Conservation (phyloP, 176 grass and related monocot genomes). For the Carex pumila region DNA sequence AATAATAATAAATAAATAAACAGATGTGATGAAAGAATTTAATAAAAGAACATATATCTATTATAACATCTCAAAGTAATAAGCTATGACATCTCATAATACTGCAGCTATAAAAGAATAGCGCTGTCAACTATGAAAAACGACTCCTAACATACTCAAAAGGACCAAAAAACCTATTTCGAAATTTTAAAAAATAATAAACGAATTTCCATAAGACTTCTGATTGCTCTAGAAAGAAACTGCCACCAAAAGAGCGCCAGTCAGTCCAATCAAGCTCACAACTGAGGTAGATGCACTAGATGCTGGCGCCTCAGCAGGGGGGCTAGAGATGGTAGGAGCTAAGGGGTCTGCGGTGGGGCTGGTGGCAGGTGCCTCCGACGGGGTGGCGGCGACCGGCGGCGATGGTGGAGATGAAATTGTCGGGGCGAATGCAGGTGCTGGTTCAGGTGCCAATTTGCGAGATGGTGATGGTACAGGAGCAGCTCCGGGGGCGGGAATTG, state of each 20-base stretch:
- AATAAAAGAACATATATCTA: not conserved
- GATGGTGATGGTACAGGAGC: conserved; percentile 17
- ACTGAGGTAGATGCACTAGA: not conserved
- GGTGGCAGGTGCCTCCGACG: conserved; percentile 11
- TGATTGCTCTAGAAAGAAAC: not conserved
- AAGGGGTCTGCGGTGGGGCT: conserved; percentile 5
- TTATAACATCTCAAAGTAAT: not conserved
- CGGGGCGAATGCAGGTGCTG: not conserved
- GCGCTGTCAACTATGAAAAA: not conserved
- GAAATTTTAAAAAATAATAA: conserved; percentile 5
- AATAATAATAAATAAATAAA: too few relatives aligned
- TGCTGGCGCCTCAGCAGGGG: not conserved
- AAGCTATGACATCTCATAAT: not conserved
- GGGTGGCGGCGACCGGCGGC: not conserved
- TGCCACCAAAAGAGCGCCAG: conserved; percentile 9
- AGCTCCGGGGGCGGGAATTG: conserved; percentile 2
- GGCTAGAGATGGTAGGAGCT: not conserved
- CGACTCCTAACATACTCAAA: not conserved
- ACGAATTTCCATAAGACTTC: not conserved
- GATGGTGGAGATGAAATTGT: conserved; percentile 4
- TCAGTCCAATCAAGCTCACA: not conserved
- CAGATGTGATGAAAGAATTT: not conserved
- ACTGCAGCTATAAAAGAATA: conserved; percentile 9
- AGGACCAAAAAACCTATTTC: not conserved
- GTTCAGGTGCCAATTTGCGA: not conserved